A percentile compares a stretch with the other conserved stretches of the same genome.
Conservation (phyloP, 164 flowering plant species). For the Amborella trichopoda region DNA sequence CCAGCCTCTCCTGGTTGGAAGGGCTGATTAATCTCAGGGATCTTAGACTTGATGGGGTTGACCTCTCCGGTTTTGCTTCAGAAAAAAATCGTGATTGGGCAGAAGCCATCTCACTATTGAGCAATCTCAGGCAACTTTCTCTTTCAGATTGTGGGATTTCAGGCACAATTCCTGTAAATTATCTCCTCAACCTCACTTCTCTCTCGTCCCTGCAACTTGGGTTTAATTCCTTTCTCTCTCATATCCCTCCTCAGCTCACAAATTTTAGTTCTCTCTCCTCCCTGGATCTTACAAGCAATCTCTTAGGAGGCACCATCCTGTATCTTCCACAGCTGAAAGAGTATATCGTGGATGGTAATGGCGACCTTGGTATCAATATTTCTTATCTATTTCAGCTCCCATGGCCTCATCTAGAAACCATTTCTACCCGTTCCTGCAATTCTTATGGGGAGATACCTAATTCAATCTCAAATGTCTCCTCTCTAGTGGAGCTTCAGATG, state of each 20-base stretch:
- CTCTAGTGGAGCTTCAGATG: background rate
- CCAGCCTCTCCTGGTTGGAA: constrained; percentile 10
- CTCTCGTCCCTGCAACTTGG: constrained; percentile 7
- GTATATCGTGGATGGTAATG: constrained; percentile 5
- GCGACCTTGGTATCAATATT: constrained; percentile 2
- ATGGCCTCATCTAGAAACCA: constrained; percentile 5
- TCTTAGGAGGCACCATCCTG: constrained; percentile 5
- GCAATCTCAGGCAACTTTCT: constrained; percentile 8
- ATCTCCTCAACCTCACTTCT: constrained; percentile 9
- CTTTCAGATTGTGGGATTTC: constrained; percentile 12
- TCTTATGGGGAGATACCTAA: constrained; percentile 1
- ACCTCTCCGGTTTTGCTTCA: constrained; percentile 5
- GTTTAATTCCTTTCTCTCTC: constrained; percentile 8
- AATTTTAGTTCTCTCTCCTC: constrained; percentile 8
- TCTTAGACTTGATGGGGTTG: constrained; percentile 9
- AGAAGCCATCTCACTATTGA: constrained; percentile 8
- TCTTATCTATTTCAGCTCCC: constrained; percentile 6
- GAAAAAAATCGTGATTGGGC: constrained; percentile 8
- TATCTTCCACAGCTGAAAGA: constrained; percentile 11
- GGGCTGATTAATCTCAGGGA: constrained; percentile 7
- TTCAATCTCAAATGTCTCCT: constrained; percentile 7
- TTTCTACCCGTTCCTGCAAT: background rate
- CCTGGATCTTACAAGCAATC: constrained; percentile 5
- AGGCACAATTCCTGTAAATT: constrained; percentile 4
- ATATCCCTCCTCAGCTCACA: constrained; percentile 8